phyloP scores from a whole-genome alignment of 75 land plant genomes.

The Larix kaempferi region DNA sequence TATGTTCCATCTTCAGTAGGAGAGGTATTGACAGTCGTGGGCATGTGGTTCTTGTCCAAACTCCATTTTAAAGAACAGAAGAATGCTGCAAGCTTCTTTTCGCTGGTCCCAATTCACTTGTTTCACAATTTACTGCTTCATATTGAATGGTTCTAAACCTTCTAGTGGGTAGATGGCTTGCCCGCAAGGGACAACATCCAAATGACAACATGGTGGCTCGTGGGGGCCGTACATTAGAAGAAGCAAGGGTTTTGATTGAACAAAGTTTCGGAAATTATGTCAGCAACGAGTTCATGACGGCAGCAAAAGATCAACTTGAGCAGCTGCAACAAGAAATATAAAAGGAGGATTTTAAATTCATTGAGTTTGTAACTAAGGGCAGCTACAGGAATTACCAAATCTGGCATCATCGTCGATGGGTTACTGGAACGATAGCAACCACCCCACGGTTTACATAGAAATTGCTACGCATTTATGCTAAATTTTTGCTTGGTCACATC shows the following conservation, averaged over 20 bases:
- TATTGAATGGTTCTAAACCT: conserved; percentile 99
- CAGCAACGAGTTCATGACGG: conserved; percentile 88
- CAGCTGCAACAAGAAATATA: conserved; percentile 60
- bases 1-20: conserved; percentile 97
- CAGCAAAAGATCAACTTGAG: conserved; percentile 69
- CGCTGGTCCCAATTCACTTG: conserved; percentile 89
- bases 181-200: conserved; percentile 21
- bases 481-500: no score
- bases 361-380: no score
- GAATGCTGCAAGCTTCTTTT: conserved; percentile 90
- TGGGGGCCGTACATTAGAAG: conserved; percentile 71
- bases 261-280: conserved; percentile 99
- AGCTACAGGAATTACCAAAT: no score
- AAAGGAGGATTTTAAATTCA: no score
- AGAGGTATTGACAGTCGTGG: conserved; percentile 91
- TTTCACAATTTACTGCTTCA: conserved; percentile 97
- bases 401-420: no score
- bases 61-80: conserved; percentile 97
- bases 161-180: conserved; percentile 67
- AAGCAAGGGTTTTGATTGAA: conserved; percentile 91
- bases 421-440: no score
- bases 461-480: no score
- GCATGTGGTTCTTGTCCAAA: conserved; percentile 88
- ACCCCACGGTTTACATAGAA: no score
- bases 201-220: conserved; percentile 36